These are phyloP conservation scores for Ceratocystis albifundus DNA, from an alignment of 2,329 filamentous ascomycete genomes.

Conservation along the genomic window DNA sequence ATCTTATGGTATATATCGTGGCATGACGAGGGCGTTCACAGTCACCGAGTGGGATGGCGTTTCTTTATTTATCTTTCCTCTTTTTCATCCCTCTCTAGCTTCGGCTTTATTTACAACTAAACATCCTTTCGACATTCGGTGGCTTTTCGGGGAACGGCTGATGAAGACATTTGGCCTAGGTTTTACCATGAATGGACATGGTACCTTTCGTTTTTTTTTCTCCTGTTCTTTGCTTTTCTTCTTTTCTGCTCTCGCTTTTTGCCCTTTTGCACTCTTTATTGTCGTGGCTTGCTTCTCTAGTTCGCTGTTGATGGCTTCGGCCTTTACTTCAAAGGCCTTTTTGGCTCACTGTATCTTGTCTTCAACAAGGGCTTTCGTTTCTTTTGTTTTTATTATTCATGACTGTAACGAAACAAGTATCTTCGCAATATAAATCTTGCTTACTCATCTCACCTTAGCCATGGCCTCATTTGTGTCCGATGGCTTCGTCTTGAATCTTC, in stretches of 20 bases:
- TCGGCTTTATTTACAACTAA: slow-evolving; percentile 3
- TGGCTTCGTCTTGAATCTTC: not conserved
- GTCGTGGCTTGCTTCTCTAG: not conserved
- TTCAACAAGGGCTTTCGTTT: not conserved
- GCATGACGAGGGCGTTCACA: slow-evolving; percentile 18
- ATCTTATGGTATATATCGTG: slow-evolving; percentile 15
- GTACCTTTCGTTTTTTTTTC: slow-evolving; percentile 17
- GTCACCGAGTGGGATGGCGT: slow-evolving; percentile 12
- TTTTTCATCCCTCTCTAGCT: not conserved
- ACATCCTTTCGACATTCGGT: slow-evolving; percentile 13
- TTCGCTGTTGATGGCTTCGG: not conserved
- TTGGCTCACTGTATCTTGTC: not conserved
- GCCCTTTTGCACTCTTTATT: not conserved
- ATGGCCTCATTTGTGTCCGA: not conserved
- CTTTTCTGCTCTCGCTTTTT: not conserved
- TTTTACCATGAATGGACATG: slow-evolving; percentile 21
- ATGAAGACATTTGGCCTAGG: slow-evolving; percentile 19
- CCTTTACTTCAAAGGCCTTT: not conserved
- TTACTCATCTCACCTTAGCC: not conserved
- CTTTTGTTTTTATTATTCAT: not conserved
- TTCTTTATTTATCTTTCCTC: slow-evolving; percentile 3
- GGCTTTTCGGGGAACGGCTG: slow-evolving; percentile 12
- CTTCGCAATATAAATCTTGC: slow-evolving; percentile 7
- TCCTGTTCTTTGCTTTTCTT: not conserved
- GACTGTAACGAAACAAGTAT: slow-evolving; percentile 13